phyloP scores from a whole-genome alignment of 2,329 filamentous ascomycete species.

The Exophiala viscosa region DNA sequence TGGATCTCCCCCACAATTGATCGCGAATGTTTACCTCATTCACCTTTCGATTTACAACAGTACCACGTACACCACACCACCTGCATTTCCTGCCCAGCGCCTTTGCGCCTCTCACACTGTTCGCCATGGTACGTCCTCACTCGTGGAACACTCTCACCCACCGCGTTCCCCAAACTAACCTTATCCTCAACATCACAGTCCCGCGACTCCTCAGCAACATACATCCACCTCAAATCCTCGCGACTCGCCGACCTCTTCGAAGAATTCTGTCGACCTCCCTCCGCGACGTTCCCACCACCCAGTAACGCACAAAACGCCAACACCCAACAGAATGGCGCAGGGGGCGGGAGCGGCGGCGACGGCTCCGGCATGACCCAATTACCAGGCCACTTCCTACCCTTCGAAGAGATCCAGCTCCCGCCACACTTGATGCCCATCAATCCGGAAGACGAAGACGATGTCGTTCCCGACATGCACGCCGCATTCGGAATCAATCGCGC shows the following conservation, averaged over 20 bases:
- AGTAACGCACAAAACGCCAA: constrained; percentile 5
- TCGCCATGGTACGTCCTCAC: too few species aligned
- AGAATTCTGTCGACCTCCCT: constrained; percentile 47
- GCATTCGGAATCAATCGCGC: constrained; percentile 64
- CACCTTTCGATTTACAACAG: too few species aligned
- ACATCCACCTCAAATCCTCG: constrained; percentile 48
- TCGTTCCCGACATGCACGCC: constrained; percentile 64
- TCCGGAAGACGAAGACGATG: constrained; percentile 64
- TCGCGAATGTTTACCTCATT: too few species aligned
- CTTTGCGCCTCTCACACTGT: too few species aligned
- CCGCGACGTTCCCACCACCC: constrained; percentile 24
- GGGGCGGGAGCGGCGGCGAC: constrained; percentile 1
- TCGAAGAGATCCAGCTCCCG: constrained; percentile 60
- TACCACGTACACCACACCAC: too few species aligned
- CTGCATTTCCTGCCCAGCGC: too few species aligned
- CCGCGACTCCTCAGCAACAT: constrained; percentile 49
- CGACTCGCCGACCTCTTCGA: constrained; percentile 49
- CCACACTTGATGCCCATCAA: constrained; percentile 61
- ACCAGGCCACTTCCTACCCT: constrained; percentile 43
- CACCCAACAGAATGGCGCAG: constrained; percentile 14
- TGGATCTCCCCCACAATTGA: too few species aligned
- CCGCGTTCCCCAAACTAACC: too few species aligned
- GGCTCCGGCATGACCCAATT: constrained; percentile 27
- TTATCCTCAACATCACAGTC: constrained; percentile 33
- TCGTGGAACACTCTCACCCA: too few species aligned